Base-by-base conservation (phyloP, 2,329 filamentous ascomycete genomes). In the Aureobasidium sp. region DNA sequence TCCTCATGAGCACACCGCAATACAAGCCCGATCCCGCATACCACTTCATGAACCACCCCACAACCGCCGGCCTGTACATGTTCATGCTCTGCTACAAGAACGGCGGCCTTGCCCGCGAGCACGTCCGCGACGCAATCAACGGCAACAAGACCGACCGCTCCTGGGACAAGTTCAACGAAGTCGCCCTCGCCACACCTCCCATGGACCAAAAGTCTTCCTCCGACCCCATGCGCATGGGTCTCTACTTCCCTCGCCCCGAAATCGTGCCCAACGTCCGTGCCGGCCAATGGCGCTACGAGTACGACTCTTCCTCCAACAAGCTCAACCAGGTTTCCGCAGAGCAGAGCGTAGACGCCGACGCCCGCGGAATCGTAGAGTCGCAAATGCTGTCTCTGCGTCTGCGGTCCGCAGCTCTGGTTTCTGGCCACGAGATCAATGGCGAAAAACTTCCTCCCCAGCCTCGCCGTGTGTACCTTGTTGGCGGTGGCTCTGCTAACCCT, bases 31-130 rank as follows among this genome's bases (percentile, higher is more conserved):
- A 97, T 71, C 89, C 91, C 3, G 85, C 89, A 7, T 96, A 96
- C 71, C 94, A 99, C 79, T 96, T 97, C 81, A 95, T 97, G 84
- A 96, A 97, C 79, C 92, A 97, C 75, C 94, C 94, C 1, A 94
- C 91, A 48, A 96, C 91, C 0, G 79, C 87, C 0, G 91, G 89
- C 1, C 84, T 97, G 64, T 97, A 96, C 82, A 97, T 99, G 94
- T 97, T 99, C 77, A 99, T 99, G 94, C 85, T 99, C 39, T 99
- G 94, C 82, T 99, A 97, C 81, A 97, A 97, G 78, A 99, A 99
- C 76, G 94, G 94, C 68, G 91, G 91, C 2, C 85, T 97, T 1
- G 93, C 94, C 1, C 88, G 94, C 48, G 94, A 99, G 73, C 87
- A 89, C 69, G 85, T 97, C 65, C 88, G 94, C 61, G 91, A 99